Base-by-base conservation (phyloP, 768 basidiomycete genomes). In the Termitomyces sp. region DNA sequence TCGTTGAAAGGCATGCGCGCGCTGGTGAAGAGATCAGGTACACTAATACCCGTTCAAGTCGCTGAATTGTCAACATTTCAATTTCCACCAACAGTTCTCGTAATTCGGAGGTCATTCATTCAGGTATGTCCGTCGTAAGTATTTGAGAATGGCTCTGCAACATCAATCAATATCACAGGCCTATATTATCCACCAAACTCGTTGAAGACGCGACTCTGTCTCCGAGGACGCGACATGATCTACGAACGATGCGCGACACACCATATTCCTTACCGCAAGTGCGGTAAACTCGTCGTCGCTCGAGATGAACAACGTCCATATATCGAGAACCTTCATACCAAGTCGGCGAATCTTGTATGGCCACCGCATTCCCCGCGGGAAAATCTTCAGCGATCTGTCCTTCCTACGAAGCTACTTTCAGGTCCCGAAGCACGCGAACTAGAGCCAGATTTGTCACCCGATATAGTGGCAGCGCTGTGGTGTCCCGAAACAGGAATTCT, bases 91-190 rank as follows among this genome's bases (percentile, higher is more conserved):
- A 23, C 47, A 95, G 94, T 70, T 94, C 92, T 43, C 84, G 95
- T 16, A 97, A 96, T 70, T 95, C 94, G 0, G 95, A 97, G 68
- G 95, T 98, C 26, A 89, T 98, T 30, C 95, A 98, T 74, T 88
- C 91, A 61, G 94, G 91, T 86, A 67, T 46, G 69, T 61, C 26
- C 23, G 3, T 33, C 23, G 50, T 28, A 51, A 53, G 18, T 12
- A 36, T 40, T 49, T n/a, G 26, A 12, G 5, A 26, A 8, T 33
- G 3, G 20, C 4, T 23, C 20, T 53, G 26, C 36, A 55, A n/a
- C 30, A 28, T 30, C 4, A 30, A n/a, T 40, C 13, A 30, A 30
- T 43, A 4, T 58, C 43, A 4, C 64, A 93, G 92, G 92, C 28
- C 75, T 94, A 1, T 93, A 94, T 68, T 96, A 96, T 68, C 93